A percentile compares a stretch with the other conserved stretches of the same genome.
These are phyloP conservation scores for Nidula niveotomentosa DNA, from an alignment of 1,284 basidiomycete genomes.

Conservation along the genomic window DNA sequence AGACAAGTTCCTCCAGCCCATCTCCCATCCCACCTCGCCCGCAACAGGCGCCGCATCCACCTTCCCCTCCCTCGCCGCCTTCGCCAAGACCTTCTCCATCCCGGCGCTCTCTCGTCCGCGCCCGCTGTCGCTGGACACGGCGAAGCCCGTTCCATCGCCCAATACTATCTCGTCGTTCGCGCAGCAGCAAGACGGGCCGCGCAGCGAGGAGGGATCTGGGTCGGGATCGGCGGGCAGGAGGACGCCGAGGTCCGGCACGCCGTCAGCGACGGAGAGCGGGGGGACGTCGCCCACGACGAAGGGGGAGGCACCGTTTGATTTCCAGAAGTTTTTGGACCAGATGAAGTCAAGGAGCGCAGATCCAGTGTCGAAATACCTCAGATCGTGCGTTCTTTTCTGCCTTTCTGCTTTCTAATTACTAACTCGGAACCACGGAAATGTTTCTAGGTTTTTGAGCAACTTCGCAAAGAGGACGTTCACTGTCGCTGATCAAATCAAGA, in stretches of 20 bases:
- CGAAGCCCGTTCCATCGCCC: constrained; percentile 52
- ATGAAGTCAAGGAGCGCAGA: constrained; percentile 85
- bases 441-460: constrained; percentile 80
- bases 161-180: constrained; percentile 54
- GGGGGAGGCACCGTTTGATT: constrained; percentile 66
- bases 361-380: constrained; percentile 87
- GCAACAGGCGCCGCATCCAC: constrained; percentile 28
- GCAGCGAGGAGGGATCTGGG: constrained; percentile 7
- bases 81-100: constrained; percentile 64
- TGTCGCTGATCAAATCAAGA: constrained; percentile 88
- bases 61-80: constrained; percentile 60
- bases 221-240: constrained; percentile 11
- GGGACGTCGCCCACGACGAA: constrained; percentile 23
- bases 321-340: constrained; percentile 88
- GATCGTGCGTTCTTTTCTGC: constrained; percentile 63
- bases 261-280: constrained; percentile 18
- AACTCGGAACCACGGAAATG: neutral
- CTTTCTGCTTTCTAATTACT: neutral
- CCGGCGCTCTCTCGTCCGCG: constrained; percentile 44
- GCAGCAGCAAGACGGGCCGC: constrained; percentile 40
- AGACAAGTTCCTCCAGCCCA: constrained; percentile 23
- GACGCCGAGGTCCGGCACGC: constrained; percentile 16
- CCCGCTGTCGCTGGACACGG: constrained; percentile 58
- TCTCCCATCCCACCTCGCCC: constrained; percentile 8
- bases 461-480: constrained; percentile 89